phyloP scores from a whole-genome alignment of 1,284 basidiomycete genomes.

The Apiotrichum laibachii region DNA sequence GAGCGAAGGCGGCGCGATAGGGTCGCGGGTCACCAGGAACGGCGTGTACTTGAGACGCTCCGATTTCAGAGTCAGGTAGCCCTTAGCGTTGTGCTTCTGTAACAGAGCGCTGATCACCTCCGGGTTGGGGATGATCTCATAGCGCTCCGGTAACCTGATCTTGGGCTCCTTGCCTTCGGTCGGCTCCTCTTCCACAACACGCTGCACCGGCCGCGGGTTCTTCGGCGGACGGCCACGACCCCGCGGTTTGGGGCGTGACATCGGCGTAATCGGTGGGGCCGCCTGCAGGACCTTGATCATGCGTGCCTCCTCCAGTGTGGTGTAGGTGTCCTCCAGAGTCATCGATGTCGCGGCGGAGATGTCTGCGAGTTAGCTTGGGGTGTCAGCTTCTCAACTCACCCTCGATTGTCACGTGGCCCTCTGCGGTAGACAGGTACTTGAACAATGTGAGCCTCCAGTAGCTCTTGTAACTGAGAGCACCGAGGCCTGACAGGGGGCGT shows the following conservation, averaged over 20 bases:
- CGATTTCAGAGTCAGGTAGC: conserved; percentile 73
- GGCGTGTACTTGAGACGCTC: conserved; percentile 94
- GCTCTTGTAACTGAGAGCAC: conserved; percentile 85
- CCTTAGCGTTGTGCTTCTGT: conserved; percentile 71
- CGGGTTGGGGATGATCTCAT: conserved; percentile 73
- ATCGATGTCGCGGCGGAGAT: conserved; percentile 84
- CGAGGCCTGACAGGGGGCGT: conserved; percentile 85
- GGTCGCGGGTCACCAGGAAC: conserved; percentile 62
- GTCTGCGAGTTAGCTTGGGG: conserved; percentile 56
- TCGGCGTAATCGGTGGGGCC: conserved; percentile 1
- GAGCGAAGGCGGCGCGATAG: background rate
- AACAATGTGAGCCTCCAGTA: conserved; percentile 95
- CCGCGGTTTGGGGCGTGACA: background rate
- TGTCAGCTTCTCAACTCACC: conserved; percentile 56
- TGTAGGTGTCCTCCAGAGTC: conserved; percentile 83
- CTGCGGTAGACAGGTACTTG: conserved; percentile 64
- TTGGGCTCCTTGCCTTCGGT: conserved; percentile 35
- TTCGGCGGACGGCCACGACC: conserved; percentile 20
- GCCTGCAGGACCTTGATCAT: conserved; percentile 61
- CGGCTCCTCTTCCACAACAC: background rate
- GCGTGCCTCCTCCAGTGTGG: conserved; percentile 69
- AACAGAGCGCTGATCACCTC: conserved; percentile 70
- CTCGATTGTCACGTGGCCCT: conserved; percentile 66
- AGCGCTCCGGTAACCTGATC: conserved; percentile 63
- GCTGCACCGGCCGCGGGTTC: conserved; percentile 5